Percentiles rank a stretch among this genome's conserved stretches.
Evolutionary conservation across 2,329 filamentous ascomycete genomes (phyloP).

Genomic region (Huntiella savannae): DNA sequence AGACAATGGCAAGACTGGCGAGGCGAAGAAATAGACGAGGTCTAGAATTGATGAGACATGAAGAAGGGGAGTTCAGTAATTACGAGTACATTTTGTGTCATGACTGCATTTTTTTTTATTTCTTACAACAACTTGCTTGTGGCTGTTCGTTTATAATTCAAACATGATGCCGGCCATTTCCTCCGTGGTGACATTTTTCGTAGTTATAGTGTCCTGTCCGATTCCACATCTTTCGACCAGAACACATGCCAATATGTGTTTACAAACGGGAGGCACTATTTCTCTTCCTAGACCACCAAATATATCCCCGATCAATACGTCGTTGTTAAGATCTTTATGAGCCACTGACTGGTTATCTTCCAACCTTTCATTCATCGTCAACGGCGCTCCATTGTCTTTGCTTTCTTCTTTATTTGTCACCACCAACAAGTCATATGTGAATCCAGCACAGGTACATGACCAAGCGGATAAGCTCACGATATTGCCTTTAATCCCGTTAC

Average conservation of each 20-base stretch:
- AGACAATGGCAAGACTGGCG: constrained; percentile 29
- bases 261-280: constrained; percentile 42
- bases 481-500: constrained; percentile 25
- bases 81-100: background rate
- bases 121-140: background rate
- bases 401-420: background rate
- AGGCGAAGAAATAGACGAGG: constrained; percentile 26
- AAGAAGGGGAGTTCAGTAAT: background rate
- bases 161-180: constrained; percentile 56
- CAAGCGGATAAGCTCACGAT: constrained; percentile 56
- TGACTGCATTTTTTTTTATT: background rate
- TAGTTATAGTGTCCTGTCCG: constrained; percentile 23
- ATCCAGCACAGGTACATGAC: constrained; percentile 81
- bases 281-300: constrained; percentile 33
- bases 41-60: background rate
- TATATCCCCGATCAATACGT: constrained; percentile 2
- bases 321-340: no score
- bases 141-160: constrained; percentile 17
- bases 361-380: background rate
- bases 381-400: background rate
- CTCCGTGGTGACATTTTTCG: constrained; percentile 34
- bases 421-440: constrained; percentile 44
- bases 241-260: constrained; percentile 74
- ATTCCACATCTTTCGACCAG: constrained; percentile 44
- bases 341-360: no score